Evolutionary conservation across 2,329 filamentous ascomycete species (phyloP).

Genomic region (Tothia fuscella): DNA sequence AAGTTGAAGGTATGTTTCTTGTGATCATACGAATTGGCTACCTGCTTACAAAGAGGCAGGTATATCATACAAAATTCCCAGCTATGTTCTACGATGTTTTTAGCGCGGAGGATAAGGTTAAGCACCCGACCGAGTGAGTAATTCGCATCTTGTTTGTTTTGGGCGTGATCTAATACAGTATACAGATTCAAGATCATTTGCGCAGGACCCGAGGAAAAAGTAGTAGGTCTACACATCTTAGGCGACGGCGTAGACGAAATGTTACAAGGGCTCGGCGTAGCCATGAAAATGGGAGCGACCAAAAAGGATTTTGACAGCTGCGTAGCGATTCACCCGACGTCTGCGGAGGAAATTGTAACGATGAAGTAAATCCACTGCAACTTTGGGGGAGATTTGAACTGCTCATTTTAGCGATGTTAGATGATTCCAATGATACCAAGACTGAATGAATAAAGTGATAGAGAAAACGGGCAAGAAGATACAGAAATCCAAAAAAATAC

Average conservation of each 20-base stretch:
- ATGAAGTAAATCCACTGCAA: too few species aligned
- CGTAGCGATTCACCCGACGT: slow-evolving; percentile 63
- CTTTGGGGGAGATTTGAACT: too few species aligned
- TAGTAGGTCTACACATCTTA: slow-evolving; percentile 40
- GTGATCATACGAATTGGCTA: not conserved
- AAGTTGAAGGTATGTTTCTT: slow-evolving; percentile 28
- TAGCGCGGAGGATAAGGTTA: slow-evolving; percentile 35
- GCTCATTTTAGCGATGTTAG: too few species aligned
- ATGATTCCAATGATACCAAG: too few species aligned
- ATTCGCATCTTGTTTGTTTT: too few species aligned
- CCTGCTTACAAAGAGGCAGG: not conserved
- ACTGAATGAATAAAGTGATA: too few species aligned
- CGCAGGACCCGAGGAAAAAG: slow-evolving; percentile 35
- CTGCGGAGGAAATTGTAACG: slow-evolving; percentile 60
- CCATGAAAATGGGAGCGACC: slow-evolving; percentile 68
- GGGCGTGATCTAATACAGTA: too few species aligned
- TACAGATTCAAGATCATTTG: slow-evolving; percentile 41
- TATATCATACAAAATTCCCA: slow-evolving; percentile 38
- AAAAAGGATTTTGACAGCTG: slow-evolving; percentile 46
- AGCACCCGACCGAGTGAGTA: slow-evolving; percentile 35
- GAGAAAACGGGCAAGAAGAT: too few species aligned
- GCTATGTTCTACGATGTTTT: slow-evolving; percentile 38
- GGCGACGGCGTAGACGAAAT: slow-evolving; percentile 46
- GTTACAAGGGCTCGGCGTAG: slow-evolving; percentile 65
- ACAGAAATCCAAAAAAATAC: too few species aligned